Base-by-base conservation (phyloP, 768 basidiomycete species). In the Aureoboletus auriporus region DNA sequence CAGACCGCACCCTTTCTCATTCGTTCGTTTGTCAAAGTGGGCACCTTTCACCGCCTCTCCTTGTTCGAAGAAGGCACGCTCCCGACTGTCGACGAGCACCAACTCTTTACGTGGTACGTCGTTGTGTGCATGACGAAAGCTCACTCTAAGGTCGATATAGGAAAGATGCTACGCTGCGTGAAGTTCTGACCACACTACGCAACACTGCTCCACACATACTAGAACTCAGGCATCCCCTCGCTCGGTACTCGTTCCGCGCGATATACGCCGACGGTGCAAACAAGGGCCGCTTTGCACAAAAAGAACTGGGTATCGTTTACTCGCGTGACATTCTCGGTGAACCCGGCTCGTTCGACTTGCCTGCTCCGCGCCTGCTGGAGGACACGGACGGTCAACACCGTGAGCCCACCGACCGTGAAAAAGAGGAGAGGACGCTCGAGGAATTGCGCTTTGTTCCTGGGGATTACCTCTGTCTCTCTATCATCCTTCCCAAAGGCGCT, bases 281-380 rank as follows among this genome's bases (percentile, higher is more conserved):
- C 64, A 82, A 84, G 54, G 89, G 88, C 6, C 77, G 80, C 13
- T 86, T 83, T 54, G 71, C 82, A 0, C 78, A 80, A 62, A 90
- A 90, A 69, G 89, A 92, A 37, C 78, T 92, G 37, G 89, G 89
- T 26, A 77, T 78, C 58, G 84, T 92, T 34, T 86, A 88, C 66
- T 87, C 88, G 38, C 83, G 89, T 53, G 90, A 91, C 67, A 86
- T 91, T 54, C 78, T 89, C 3, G 88, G 88, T 41, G 89, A 89
- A 64, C 84, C 86, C 4, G 87, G 87, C 30, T 66, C 82, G 1
- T 63, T 86, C 17, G 72, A 75, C 35, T 64, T 64, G 12, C 71
- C 79, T 6, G 85, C 86, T 0, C 75, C 83, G 0, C 76, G 84
- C 3, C 73, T 89, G 3, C 66, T 82, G 17, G 77, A 80, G 39